A percentile compares a stretch with the other conserved stretches of the same genome.
Conservation (phyloP, 352 stramenopile genomes). For the Globisporangium ultimum region DNA sequence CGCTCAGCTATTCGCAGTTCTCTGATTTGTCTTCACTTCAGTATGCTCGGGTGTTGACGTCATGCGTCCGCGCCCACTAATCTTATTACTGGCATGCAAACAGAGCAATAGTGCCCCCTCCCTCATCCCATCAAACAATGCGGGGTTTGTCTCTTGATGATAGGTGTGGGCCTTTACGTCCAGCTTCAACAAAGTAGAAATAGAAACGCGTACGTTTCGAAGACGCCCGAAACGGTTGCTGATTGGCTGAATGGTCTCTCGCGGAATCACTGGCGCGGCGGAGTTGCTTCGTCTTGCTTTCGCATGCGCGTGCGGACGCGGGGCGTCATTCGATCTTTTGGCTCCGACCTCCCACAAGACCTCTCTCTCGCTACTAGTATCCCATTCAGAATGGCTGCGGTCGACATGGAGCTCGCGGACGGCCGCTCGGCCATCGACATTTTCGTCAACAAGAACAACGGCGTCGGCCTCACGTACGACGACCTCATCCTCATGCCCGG, state of each 20-base stretch:
- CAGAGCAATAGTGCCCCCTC: no score
- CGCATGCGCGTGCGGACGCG: neutral
- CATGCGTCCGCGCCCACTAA: no score
- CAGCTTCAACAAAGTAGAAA: slow-evolving; percentile 7
- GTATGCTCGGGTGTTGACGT: no score
- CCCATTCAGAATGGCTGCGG: slow-evolving; percentile 27
- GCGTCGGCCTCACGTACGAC: slow-evolving; percentile 69
- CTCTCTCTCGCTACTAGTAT: neutral
- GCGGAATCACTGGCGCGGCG: slow-evolving; percentile 5
- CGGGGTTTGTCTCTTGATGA: neutral
- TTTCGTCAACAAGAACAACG: slow-evolving; percentile 86
- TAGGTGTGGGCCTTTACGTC: neutral
- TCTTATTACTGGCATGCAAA: no score
- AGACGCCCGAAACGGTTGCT: neutral
- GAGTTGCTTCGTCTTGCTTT: slow-evolving; percentile 1
- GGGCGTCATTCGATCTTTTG: slow-evolving; percentile 28
- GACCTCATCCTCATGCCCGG: slow-evolving; percentile 74
- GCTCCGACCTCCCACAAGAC: slow-evolving; percentile 6
- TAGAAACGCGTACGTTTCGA: slow-evolving; percentile 14
- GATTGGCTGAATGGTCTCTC: neutral
- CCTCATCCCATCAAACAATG: no score
- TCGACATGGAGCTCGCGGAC: slow-evolving; percentile 62
- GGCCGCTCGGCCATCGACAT: slow-evolving; percentile 77
- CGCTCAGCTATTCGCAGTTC: no score
- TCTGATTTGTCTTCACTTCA: no score